phyloP scores from a whole-genome alignment of 371 early-diverging fungal genomes.

The Mucor lusitanicus region DNA sequence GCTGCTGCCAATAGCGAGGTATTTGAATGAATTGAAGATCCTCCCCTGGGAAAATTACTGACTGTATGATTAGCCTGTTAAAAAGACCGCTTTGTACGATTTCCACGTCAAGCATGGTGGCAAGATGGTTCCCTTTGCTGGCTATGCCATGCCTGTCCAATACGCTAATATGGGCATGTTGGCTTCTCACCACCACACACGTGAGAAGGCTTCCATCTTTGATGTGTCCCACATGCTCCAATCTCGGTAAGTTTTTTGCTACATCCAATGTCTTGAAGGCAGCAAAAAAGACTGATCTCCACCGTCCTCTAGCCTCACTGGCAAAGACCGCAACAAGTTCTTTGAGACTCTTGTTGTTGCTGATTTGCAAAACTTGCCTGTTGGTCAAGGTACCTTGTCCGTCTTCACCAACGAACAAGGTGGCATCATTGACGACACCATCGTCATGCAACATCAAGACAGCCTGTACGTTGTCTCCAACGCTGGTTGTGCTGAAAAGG shows the following conservation, averaged over 20 bases:
- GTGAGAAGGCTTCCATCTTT: slow-evolving; percentile 91
- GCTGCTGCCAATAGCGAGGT: slow-evolving; percentile 36
- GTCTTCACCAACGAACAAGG: slow-evolving; percentile 95
- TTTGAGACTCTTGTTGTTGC: slow-evolving; percentile 88
- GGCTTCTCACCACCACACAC: slow-evolving; percentile 89
- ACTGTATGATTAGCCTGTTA: slow-evolving; percentile 34
- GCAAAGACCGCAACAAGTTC: slow-evolving; percentile 88
- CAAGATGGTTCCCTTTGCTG: slow-evolving; percentile 97
- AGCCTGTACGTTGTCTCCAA: slow-evolving; percentile 95
- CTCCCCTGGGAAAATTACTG: neutral
- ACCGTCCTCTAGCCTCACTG: slow-evolving; percentile 68
- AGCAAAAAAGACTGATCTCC: neutral
- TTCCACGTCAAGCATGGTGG: slow-evolving; percentile 91
- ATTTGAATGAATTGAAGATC: neutral
- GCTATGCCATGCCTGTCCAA: slow-evolving; percentile 95
- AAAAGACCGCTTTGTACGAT: slow-evolving; percentile 89
- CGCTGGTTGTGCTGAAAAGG: slow-evolving; percentile 97
- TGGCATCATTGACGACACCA: slow-evolving; percentile 97
- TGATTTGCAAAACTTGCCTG: slow-evolving; percentile 80
- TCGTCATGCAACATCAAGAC: slow-evolving; percentile 85
- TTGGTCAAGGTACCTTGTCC: slow-evolving; percentile 84
- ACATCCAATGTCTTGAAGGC: neutral
- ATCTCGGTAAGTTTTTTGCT: slow-evolving; percentile 63
- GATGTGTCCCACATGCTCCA: slow-evolving; percentile 99
- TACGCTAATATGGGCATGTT: slow-evolving; percentile 83